phyloP scores from a whole-genome alignment of 768 basidiomycete species.

The Paxillus ammoniavirescens region DNA sequence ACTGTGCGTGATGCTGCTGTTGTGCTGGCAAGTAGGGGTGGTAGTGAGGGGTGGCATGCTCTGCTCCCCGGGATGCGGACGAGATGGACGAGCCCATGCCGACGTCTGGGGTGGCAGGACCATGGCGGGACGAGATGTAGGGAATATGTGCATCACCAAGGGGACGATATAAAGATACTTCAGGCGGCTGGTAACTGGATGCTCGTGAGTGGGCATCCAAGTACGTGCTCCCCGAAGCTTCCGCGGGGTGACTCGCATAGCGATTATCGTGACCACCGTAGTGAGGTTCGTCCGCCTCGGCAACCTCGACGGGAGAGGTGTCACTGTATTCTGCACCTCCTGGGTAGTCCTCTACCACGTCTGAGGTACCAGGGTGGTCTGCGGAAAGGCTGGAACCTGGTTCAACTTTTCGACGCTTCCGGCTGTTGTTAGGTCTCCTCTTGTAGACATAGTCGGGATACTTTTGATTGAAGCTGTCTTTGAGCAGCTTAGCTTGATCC shows the following conservation, averaged over 20 bases:
- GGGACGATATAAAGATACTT: slow-evolving; percentile 18
- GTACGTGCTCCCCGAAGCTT: slow-evolving; percentile 15
- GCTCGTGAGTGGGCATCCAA: slow-evolving; percentile 14
- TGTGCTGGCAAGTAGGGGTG: slow-evolving; percentile 24
- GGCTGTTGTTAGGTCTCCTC: slow-evolving; percentile 83
- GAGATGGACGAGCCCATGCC: slow-evolving; percentile 17
- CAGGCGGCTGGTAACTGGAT: slow-evolving; percentile 25
- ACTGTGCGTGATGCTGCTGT: slow-evolving; percentile 21
- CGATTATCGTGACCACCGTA: slow-evolving; percentile 15
- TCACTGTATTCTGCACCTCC: slow-evolving; percentile 35
- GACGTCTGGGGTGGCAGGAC: slow-evolving; percentile 26
- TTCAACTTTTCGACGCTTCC: slow-evolving; percentile 55
- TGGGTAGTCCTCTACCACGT: slow-evolving; percentile 32
- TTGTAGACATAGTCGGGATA: slow-evolving; percentile 92
- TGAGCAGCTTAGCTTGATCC: slow-evolving; percentile 81
- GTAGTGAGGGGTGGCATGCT: slow-evolving; percentile 23
- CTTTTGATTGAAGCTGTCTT: slow-evolving; percentile 81
- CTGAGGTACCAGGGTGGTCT: slow-evolving; percentile 30
- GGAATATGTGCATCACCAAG: slow-evolving; percentile 26
- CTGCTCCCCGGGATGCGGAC: slow-evolving; percentile 26
- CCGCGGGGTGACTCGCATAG: slow-evolving; percentile 22
- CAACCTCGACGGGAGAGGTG: slow-evolving; percentile 37
- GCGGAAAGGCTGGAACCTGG: slow-evolving; percentile 25
- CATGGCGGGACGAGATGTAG: slow-evolving; percentile 26
- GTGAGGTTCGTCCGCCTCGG: slow-evolving; percentile 22